Conservation (phyloP, 177 flowering plant genomes). For the Vitis hybrid region DNA sequence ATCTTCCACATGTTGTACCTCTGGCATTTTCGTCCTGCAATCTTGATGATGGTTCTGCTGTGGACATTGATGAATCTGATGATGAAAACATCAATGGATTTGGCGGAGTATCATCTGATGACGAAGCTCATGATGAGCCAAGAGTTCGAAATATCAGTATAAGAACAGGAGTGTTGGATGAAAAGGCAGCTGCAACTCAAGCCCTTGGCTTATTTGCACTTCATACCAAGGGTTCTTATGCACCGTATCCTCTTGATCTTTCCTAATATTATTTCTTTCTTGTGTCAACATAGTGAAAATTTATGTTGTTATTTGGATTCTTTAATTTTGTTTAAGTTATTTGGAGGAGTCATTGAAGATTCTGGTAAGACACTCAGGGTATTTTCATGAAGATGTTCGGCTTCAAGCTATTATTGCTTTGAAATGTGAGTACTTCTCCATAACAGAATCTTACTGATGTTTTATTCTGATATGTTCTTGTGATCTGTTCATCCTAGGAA, state of each 20-base stretch:
- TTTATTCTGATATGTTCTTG: neutral
- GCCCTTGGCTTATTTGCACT: slow-evolving; percentile 90
- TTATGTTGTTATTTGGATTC: slow-evolving; percentile 17
- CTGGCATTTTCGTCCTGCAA: slow-evolving; percentile 90
- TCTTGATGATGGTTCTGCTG: slow-evolving; percentile 97
- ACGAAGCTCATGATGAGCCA: slow-evolving; percentile 94
- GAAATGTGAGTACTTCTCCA: slow-evolving; percentile 64
- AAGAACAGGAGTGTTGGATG: slow-evolving; percentile 98
- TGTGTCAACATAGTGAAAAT: neutral
- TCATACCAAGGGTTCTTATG: slow-evolving; percentile 76
- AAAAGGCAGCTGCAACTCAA: slow-evolving; percentile 99
- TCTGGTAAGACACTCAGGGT: slow-evolving; percentile 66
- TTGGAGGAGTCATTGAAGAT: slow-evolving; percentile 90
- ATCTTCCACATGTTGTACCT: slow-evolving; percentile 92
- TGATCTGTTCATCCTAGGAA: neutral
- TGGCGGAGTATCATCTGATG: slow-evolving; percentile 97
- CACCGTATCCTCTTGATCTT: slow-evolving; percentile 77
- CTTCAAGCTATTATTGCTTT: slow-evolving; percentile 82
- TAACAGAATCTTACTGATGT: neutral
- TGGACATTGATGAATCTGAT: slow-evolving; percentile 86
- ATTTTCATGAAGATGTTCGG: slow-evolving; percentile 98
- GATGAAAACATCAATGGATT: slow-evolving; percentile 76
- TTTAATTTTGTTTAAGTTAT: slow-evolving; percentile 57
- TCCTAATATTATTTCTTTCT: slow-evolving; percentile 1
- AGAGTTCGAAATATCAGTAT: slow-evolving; percentile 91